Conservation (phyloP, 148 eudicot genomes). For the Mesembryanthemum crystallinum region DNA sequence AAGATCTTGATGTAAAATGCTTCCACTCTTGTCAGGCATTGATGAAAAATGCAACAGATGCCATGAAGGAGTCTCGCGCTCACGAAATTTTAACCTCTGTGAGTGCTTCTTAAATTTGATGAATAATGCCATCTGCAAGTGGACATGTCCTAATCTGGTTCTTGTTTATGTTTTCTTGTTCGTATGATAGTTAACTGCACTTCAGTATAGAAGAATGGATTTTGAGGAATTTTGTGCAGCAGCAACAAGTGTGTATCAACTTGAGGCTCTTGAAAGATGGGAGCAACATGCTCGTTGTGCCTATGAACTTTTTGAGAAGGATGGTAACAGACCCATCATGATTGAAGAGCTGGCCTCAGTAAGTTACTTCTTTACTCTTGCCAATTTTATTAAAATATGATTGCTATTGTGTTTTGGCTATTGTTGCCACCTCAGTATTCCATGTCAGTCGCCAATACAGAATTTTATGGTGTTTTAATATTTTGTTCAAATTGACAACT, state of each 20-base stretch:
- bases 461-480: neutral
- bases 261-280: conserved; percentile 89
- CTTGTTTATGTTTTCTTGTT: neutral
- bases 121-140: neutral
- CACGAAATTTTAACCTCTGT: conserved; percentile 84
- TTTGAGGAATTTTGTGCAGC: conserved; percentile 97
- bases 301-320: conserved; percentile 88
- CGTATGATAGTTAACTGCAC: conserved; percentile 62
- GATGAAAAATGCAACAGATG: conserved; percentile 78
- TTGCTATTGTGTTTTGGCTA: neutral
- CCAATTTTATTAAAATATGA: neutral
- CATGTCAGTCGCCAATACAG: neutral
- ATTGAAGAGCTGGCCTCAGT: conserved; percentile 94
- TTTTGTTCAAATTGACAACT: neutral
- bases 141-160: neutral
- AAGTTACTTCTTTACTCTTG: conserved; percentile 28
- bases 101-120: conserved; percentile 23
- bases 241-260: conserved; percentile 77
- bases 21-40: conserved; percentile 60
- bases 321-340: conserved; percentile 82
- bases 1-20: neutral
- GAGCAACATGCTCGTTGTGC: conserved; percentile 93
- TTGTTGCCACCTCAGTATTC: neutral
- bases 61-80: conserved; percentile 89
- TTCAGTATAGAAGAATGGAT: conserved; percentile 84